Conservation (phyloP, 2,329 filamentous ascomycete genomes). For the Exophiala alcalophila region DNA sequence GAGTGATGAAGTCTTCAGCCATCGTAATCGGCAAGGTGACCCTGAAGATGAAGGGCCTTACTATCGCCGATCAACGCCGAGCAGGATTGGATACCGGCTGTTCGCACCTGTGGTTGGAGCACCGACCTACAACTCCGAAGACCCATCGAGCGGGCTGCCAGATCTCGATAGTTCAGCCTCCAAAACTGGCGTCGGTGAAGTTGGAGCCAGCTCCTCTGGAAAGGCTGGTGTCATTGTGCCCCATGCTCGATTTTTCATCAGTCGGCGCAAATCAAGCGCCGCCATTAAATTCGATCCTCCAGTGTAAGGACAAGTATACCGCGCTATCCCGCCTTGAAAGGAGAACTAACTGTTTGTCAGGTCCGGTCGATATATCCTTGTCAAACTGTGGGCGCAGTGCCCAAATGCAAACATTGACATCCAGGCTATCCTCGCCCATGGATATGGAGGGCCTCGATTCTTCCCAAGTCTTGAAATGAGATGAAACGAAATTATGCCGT, state of each 20-base stretch:
- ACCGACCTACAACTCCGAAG: constrained; percentile 1
- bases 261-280: constrained; percentile 76
- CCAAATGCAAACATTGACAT: constrained; percentile 81
- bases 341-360: constrained; percentile 17
- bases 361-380: constrained; percentile 72
- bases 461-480: constrained; percentile 68
- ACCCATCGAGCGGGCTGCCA: background rate
- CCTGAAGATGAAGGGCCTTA: constrained; percentile 7
- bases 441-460: constrained; percentile 80
- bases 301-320: constrained; percentile 48
- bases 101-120: background rate
- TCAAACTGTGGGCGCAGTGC: constrained; percentile 86
- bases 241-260: constrained; percentile 79
- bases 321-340: background rate
- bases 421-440: constrained; percentile 76
- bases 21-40: constrained; percentile 5
- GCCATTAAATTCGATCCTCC: constrained; percentile 82
- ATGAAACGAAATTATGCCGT: constrained; percentile 44
- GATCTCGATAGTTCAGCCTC: constrained; percentile 1
- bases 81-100: background rate
- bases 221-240: constrained; percentile 60
- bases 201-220: constrained; percentile 35
- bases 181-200: constrained; percentile 26
- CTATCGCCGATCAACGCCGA: constrained; percentile 6
- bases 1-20: constrained; percentile 15